phyloP scores from a whole-genome alignment of 331 rosid genomes.

The Prunus yedoensis region DNA sequence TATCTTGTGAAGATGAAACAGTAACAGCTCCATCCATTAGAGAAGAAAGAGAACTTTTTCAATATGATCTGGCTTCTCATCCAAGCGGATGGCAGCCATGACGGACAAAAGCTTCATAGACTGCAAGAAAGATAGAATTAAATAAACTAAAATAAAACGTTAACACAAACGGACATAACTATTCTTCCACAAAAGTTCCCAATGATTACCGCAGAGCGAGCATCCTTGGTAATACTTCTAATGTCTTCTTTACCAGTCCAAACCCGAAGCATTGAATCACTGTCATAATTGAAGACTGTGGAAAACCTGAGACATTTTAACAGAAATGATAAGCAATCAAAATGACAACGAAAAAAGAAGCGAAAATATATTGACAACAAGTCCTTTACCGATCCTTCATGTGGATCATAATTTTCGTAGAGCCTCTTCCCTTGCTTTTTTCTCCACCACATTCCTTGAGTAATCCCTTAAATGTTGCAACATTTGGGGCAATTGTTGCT shows the following conservation, averaged over 20 bases:
- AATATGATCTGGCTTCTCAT: conserved; percentile 74
- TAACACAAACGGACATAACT: neutral
- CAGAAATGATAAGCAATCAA: conserved; percentile 30
- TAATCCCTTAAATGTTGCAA: conserved; percentile 48
- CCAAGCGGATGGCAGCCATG: conserved; percentile 83
- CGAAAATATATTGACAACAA: neutral
- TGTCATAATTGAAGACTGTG: conserved; percentile 71
- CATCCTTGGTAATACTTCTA: conserved; percentile 70
- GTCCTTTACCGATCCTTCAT: conserved; percentile 87
- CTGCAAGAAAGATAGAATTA: conserved; percentile 41
- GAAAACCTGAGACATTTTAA: conserved; percentile 63
- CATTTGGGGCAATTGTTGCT: conserved; percentile 51
- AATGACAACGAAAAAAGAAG: neutral
- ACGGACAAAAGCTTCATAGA: conserved; percentile 72
- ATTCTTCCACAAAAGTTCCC: neutral
- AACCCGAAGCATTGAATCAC: conserved; percentile 78
- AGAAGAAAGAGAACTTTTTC: conserved; percentile 49
- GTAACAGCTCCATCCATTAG: conserved; percentile 50
- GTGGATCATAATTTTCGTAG: conserved; percentile 68
- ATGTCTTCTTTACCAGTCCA: conserved; percentile 95
- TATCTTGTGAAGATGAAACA: conserved; percentile 46
- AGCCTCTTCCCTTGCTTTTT: conserved; percentile 78
- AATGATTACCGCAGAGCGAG: conserved; percentile 60
- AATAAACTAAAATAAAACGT: neutral
- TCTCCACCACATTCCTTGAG: conserved; percentile 72